Evolutionary conservation across 495 filamentous ascomycete genomes (phyloP).

Genomic region (Penicillium paxilli): DNA sequence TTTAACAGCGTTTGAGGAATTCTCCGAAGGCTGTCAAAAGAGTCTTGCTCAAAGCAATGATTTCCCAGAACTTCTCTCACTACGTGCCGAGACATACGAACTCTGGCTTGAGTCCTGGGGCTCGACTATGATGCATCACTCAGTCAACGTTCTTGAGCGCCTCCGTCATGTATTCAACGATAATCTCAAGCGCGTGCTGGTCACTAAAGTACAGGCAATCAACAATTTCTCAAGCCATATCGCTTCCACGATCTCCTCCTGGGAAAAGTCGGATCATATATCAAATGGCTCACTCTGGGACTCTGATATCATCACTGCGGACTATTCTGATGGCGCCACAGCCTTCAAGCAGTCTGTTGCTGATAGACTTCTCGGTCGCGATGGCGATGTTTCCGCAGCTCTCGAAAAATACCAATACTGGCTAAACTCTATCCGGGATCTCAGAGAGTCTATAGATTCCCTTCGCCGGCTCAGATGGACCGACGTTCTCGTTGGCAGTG

Average conservation of each 20-base stretch:
- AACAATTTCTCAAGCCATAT: constrained; percentile 57
- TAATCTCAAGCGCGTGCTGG: constrained; percentile 59
- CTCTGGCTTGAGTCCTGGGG: constrained; percentile 65
- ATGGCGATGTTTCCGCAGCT: constrained; percentile 59
- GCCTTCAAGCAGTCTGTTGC: constrained; percentile 54
- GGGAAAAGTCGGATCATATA: constrained; percentile 51
- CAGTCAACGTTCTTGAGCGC: constrained; percentile 63
- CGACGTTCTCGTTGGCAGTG: constrained; percentile 72
- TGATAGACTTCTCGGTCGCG: constrained; percentile 62
- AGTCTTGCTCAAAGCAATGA: constrained; percentile 56
- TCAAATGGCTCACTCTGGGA: constrained; percentile 61
- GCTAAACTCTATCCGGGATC: constrained; percentile 61
- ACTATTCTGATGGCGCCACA: constrained; percentile 54
- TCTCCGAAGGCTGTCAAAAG: constrained; percentile 59
- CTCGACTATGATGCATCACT: constrained; percentile 41
- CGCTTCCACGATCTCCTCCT: constrained; percentile 46
- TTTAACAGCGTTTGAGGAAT: constrained; percentile 61
- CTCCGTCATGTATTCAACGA: constrained; percentile 69
- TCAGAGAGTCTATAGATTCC: constrained; percentile 60
- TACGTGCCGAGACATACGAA: constrained; percentile 69
- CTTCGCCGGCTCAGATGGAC: constrained; percentile 72
- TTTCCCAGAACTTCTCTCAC: constrained; percentile 64
- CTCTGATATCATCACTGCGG: constrained; percentile 48
- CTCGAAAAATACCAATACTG: constrained; percentile 65
- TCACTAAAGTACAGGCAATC: constrained; percentile 57